Percentiles rank a stretch among this genome's conserved stretches.
These are phyloP conservation scores for Russula lepida DNA, from an alignment of 768 basidiomycete genomes.

Conservation along the genomic window DNA sequence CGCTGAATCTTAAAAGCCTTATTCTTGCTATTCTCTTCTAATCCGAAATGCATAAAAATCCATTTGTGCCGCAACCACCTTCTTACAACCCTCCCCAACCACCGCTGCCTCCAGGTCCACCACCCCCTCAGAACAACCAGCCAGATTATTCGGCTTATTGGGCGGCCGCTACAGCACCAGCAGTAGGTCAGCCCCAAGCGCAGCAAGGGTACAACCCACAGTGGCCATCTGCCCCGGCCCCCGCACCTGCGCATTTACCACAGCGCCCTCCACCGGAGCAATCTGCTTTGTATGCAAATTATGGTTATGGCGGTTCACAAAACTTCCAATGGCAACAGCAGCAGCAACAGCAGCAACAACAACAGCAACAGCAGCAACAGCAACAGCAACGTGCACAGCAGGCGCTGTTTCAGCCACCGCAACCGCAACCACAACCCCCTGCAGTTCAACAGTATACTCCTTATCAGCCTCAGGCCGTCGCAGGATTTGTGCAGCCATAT, in stretches of 20 bases:
- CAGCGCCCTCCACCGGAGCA: slow-evolving; percentile 68
- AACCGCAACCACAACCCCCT: slow-evolving; percentile 46
- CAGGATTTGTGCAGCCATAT: slow-evolving; percentile 59
- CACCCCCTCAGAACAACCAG: slow-evolving; percentile 56
- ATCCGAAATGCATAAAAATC: slow-evolving; percentile 70
- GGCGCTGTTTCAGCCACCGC: slow-evolving; percentile 43
- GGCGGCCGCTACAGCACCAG: slow-evolving; percentile 48
- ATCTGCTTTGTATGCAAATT: slow-evolving; percentile 82
- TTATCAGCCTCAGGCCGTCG: slow-evolving; percentile 54
- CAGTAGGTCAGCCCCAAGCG: slow-evolving; percentile 45
- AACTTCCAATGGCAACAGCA: slow-evolving; percentile 54
- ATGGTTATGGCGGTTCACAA: slow-evolving; percentile 74
- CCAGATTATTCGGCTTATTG: slow-evolving; percentile 77
- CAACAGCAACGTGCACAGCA: slow-evolving; percentile 44
- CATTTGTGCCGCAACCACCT: slow-evolving; percentile 57
- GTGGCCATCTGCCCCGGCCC: slow-evolving; percentile 49
- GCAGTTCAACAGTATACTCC: slow-evolving; percentile 63
- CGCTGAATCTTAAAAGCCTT: slow-evolving; percentile 15
- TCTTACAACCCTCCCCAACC: slow-evolving; percentile 65
- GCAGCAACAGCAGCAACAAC: slow-evolving; percentile 47
- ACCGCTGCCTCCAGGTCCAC: slow-evolving; percentile 73
- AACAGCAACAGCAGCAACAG: slow-evolving; percentile 61
- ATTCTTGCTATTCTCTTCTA: slow-evolving; percentile 15
- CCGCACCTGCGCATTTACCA: slow-evolving; percentile 31
- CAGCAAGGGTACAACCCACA: slow-evolving; percentile 52